phyloP scores from a whole-genome alignment of 2,329 filamentous ascomycete genomes.

The Sporothrix phasma region DNA sequence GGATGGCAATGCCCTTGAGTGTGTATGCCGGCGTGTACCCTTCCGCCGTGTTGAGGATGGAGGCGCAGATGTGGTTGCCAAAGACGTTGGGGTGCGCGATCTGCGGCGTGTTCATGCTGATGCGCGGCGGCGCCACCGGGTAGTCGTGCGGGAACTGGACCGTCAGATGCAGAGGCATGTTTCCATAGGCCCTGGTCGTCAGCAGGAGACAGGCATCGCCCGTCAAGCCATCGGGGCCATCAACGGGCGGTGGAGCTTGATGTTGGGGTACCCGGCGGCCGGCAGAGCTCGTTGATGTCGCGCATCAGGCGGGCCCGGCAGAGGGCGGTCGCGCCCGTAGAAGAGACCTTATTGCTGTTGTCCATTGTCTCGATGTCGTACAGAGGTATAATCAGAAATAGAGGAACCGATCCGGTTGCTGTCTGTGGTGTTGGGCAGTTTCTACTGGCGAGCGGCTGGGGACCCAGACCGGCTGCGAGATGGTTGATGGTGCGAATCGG shows the following conservation, averaged over 20 bases:
- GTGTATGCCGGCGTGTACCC: slow-evolving; percentile 42
- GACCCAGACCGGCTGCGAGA: background rate
- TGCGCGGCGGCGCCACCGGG: slow-evolving; percentile 30
- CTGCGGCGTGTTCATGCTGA: slow-evolving; percentile 31
- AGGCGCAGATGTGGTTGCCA: slow-evolving; percentile 35
- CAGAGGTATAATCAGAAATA: background rate
- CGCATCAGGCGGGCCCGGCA: slow-evolving; percentile 27
- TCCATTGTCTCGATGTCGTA: background rate
- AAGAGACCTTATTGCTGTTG: background rate
- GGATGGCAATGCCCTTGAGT: slow-evolving; percentile 39
- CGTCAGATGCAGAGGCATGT: slow-evolving; percentile 32
- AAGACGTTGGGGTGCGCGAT: slow-evolving; percentile 27
- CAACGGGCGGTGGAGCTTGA: slow-evolving; percentile 30
- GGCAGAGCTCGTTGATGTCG: slow-evolving; percentile 37
- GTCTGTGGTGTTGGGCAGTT: background rate
- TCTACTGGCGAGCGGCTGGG: background rate
- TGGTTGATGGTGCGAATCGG: background rate
- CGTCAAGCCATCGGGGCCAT: slow-evolving; percentile 23
- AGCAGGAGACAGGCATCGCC: slow-evolving; percentile 34
- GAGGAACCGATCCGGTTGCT: background rate
- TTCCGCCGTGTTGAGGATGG: slow-evolving; percentile 33
- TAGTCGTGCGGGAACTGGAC: slow-evolving; percentile 29
- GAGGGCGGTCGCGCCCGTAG: background rate
- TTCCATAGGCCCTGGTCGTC: slow-evolving; percentile 27
- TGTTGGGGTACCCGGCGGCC: slow-evolving; percentile 34